Evolutionary conservation across 208 protist species (phyloP), one percentile per base, ranked within the genome.

Genomic region (Wallacemonas collosoma): DNA sequence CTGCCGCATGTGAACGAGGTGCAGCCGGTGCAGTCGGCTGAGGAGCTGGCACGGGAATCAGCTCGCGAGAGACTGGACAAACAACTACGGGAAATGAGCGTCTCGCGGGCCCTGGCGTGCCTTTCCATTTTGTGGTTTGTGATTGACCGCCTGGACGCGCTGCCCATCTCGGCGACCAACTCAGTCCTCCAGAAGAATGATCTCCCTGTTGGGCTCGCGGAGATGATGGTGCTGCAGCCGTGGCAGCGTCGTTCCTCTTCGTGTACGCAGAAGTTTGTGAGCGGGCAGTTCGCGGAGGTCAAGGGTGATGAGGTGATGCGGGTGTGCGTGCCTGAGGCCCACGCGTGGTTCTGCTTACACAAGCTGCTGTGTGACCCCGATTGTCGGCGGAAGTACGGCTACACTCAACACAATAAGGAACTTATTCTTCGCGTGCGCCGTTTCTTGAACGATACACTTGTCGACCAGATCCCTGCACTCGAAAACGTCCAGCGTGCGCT

Each of bases 91-190:
- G 71, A 93, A 48, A 64, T 70, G 39, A 66, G 79, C 12, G 73
- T 92, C 11, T 75, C 82, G 45, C 81, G 90, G 1, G 91, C 87
- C 0, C 86, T 97, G 87, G 62, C 74, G 15, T 94, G 87, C 58
- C 71, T 97, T 14, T 96, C 93, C 3, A 83, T 96, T 65, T 69
- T 97, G 71, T 97, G 93, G 91, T 95, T 96, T 69, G 80, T 96
- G 38, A 82, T 95, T 57, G 93, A 97, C 68, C 87, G 87, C 5
- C 79, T 97, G 0, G 77, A 82, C 12, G 72, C 79, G 2, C 79
- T 96, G 17, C 91, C 91, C 14, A 75, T 97, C 44, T 81, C 90
- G 4, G 93, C 81, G 2, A 84, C 83, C 44, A 96, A 95, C 71
- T 69, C 65, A 4, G 75, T 96, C 8, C 77, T 96, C 17, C 68